These are phyloP conservation scores for Candida koratica DNA, from an alignment of 805 yeast genomes.

Conservation along the genomic window DNA sequence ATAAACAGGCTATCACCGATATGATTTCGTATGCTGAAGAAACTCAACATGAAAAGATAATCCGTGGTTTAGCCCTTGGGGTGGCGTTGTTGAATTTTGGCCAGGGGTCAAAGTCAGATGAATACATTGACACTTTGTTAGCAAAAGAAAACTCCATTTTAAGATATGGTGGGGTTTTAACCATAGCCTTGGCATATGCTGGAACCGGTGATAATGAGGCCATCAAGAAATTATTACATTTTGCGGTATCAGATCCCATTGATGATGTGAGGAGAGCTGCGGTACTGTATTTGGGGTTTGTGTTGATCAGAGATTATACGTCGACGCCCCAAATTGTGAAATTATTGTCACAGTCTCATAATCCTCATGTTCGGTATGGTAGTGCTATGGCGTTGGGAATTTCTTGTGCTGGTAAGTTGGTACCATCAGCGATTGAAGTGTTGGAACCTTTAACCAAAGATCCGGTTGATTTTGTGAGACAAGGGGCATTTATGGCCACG, in stretches of 20 bases:
- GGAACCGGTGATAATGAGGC: conserved; percentile 93
- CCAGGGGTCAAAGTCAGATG: conserved; percentile 76
- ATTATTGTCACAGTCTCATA: conserved; percentile 86
- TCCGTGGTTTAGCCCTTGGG: conserved; percentile 89
- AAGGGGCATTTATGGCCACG: conserved; percentile 91
- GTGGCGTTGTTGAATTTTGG: conserved; percentile 84
- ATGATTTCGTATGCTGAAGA: conserved; percentile 90
- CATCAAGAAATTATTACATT: conserved; percentile 78
- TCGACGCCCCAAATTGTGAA: conserved; percentile 96
- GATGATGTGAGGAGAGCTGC: conserved; percentile 97
- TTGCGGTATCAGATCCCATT: conserved; percentile 93
- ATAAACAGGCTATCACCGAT: conserved; percentile 62
- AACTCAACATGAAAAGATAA: conserved; percentile 92
- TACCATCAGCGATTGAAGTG: conserved; percentile 84
- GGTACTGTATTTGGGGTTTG: conserved; percentile 86
- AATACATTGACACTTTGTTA: conserved; percentile 59
- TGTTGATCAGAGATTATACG: conserved; percentile 82
- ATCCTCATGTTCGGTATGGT: conserved; percentile 98
- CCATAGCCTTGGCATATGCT: conserved; percentile 92
- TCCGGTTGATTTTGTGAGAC: conserved; percentile 95
- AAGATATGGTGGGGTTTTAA: conserved; percentile 94
- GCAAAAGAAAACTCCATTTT: conserved; percentile 75
- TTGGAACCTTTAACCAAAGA: conserved; percentile 90
- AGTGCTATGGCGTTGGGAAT: conserved; percentile 96
- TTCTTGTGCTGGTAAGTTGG: conserved; percentile 92